A percentile compares a stretch with the other conserved stretches of the same genome.
Evolutionary conservation across 2,329 filamentous ascomycete species (phyloP).

Genomic region (Fusarium chlamydosporum): DNA sequence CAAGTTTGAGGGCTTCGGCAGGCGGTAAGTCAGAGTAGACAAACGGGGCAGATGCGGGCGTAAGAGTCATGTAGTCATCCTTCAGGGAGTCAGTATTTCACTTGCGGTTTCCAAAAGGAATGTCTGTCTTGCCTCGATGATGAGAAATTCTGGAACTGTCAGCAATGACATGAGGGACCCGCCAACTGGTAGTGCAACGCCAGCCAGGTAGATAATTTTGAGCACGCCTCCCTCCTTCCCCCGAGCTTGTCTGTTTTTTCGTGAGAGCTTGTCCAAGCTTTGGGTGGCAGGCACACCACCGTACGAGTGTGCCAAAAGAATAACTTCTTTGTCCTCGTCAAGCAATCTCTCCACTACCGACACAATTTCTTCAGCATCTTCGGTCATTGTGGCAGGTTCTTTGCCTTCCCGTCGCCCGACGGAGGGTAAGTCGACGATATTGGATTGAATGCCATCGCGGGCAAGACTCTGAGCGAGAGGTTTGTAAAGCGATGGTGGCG

Average conservation of each 20-base stretch:
- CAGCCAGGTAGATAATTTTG: constrained; percentile 19
- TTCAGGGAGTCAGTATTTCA: background rate
- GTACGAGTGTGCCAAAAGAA: constrained; percentile 23
- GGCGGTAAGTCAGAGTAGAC: constrained; percentile 21
- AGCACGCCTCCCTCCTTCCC: constrained; percentile 11
- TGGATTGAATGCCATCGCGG: background rate
- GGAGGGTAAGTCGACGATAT: constrained; percentile 10
- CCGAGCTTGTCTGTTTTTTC: constrained; percentile 1
- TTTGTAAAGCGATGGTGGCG: constrained; percentile 3
- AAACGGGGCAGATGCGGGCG: background rate
- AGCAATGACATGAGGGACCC: constrained; percentile 9
- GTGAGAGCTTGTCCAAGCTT: constrained; percentile 14
- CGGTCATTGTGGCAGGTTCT: constrained; percentile 8
- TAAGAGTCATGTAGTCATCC: constrained; percentile 23
- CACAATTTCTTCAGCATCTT: constrained; percentile 21
- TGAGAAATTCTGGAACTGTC: background rate
- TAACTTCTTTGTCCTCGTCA: constrained; percentile 2
- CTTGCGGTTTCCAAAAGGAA: too few species aligned
- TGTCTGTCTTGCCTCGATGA: background rate
- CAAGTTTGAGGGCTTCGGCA: constrained; percentile 2
- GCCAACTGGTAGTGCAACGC: constrained; percentile 6
- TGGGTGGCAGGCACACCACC: constrained; percentile 25
- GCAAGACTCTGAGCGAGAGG: background rate
- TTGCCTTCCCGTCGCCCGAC: constrained; percentile 10
- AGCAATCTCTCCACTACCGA: background rate